Evolutionary conservation across 495 filamentous ascomycete genomes (phyloP).

Genomic region (Chlorociboria aeruginascens): DNA sequence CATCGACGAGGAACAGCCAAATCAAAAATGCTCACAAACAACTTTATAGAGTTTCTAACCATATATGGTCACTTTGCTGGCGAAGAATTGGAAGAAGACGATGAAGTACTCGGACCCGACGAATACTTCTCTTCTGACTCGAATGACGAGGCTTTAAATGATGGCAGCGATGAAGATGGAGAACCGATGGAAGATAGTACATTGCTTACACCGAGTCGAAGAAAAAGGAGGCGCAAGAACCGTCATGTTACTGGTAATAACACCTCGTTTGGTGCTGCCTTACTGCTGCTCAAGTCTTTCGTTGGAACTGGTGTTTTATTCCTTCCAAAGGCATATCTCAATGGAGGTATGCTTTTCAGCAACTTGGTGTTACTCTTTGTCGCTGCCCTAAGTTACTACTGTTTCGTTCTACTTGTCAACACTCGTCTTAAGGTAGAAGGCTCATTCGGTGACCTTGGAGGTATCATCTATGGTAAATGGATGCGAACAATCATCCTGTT

Average conservation of each 20-base stretch:
- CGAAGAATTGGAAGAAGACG: slow-evolving; percentile 90
- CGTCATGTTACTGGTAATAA: slow-evolving; percentile 60
- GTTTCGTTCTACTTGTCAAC: slow-evolving; percentile 84
- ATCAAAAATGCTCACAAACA: slow-evolving; percentile 67
- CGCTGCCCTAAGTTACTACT: slow-evolving; percentile 82
- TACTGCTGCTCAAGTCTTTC: slow-evolving; percentile 90
- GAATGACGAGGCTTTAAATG: slow-evolving; percentile 17
- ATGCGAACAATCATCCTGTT: slow-evolving; percentile 77
- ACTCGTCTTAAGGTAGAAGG: slow-evolving; percentile 73
- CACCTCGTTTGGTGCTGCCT: slow-evolving; percentile 56
- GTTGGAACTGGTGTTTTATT: slow-evolving; percentile 97
- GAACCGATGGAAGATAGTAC: slow-evolving; percentile 74
- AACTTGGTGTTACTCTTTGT: slow-evolving; percentile 78
- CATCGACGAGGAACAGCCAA: slow-evolving; percentile 23
- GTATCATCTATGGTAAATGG: slow-evolving; percentile 77
- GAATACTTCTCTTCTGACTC: slow-evolving; percentile 53
- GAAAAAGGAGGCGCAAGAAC: slow-evolving; percentile 58
- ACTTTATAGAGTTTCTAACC: slow-evolving; percentile 89
- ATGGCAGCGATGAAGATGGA: slow-evolving; percentile 48
- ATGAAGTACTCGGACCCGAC: slow-evolving; percentile 71
- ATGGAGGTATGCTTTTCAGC: slow-evolving; percentile 95
- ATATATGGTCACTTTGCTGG: slow-evolving; percentile 96
- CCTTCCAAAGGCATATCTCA: slow-evolving; percentile 80
- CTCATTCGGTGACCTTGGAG: slow-evolving; percentile 95
- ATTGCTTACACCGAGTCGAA: slow-evolving; percentile 59